Conservation (phyloP, 768 basidiomycete genomes). For the Tricholoma matsutake region DNA sequence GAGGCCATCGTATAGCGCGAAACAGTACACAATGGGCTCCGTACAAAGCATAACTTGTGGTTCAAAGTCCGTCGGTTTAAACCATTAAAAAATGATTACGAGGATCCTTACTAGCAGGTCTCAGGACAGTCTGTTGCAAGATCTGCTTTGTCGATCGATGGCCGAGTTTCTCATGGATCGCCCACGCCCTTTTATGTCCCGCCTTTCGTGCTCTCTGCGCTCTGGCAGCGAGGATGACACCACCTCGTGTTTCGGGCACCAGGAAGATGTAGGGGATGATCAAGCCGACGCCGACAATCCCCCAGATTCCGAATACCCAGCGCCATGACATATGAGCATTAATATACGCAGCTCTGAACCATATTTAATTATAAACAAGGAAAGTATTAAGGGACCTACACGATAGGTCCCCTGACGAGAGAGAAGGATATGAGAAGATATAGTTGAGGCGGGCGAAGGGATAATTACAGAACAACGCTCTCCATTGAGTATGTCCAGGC, state of each 20-base stretch:
- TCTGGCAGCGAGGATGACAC: conserved; percentile 17
- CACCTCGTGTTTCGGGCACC: conserved; percentile 20
- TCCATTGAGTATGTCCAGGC: conserved; percentile 20
- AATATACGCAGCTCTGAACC: conserved; percentile 15
- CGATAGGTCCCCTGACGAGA: conserved; percentile 13
- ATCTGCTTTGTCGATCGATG: conserved; percentile 16
- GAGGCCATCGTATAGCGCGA: conserved; percentile 20
- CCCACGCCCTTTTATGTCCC: conserved; percentile 14
- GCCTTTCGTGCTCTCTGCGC: conserved; percentile 12
- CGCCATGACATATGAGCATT: conserved; percentile 19
- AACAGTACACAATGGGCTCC: conserved; percentile 23
- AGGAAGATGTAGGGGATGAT: conserved; percentile 16
- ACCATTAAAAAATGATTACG: background rate
- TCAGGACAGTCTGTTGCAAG: conserved; percentile 15
- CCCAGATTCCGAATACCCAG: conserved; percentile 22
- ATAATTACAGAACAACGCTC: conserved; percentile 12
- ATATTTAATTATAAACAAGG: background rate
- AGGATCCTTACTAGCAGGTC: conserved; percentile 17
- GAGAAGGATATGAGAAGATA: background rate
- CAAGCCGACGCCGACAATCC: conserved; percentile 14
- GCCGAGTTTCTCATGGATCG: conserved; percentile 16
- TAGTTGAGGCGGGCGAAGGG: background rate
- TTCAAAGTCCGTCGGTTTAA: background rate
- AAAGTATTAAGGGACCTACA: conserved; percentile 6
- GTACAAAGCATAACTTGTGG: conserved; percentile 19